These are phyloP conservation scores for Neonectria neomacrospora DNA, from an alignment of 2,329 filamentous ascomycete genomes.

Conservation along the genomic window DNA sequence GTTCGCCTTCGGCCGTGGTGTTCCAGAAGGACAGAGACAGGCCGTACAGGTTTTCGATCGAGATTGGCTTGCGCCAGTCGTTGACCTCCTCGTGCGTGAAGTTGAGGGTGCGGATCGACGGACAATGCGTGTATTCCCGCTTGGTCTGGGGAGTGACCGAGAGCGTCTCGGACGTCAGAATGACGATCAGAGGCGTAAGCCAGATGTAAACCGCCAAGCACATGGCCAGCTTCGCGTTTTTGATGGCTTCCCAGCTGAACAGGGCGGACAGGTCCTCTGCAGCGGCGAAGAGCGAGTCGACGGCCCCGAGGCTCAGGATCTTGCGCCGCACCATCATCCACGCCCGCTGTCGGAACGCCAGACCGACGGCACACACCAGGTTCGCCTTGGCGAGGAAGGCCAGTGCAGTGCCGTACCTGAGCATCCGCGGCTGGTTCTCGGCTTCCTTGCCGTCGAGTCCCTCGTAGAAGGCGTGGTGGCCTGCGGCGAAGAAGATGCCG, in stretches of 20 bases:
- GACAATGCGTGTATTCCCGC: slow-evolving; percentile 31
- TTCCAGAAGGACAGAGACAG: slow-evolving; percentile 39
- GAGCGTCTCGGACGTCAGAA: slow-evolving; percentile 42
- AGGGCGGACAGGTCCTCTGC: slow-evolving; percentile 40
- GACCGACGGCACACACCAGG: slow-evolving; percentile 40
- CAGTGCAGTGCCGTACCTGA: slow-evolving; percentile 38
- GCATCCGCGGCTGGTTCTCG: slow-evolving; percentile 36
- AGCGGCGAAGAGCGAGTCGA: slow-evolving; percentile 43
- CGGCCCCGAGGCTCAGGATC: slow-evolving; percentile 40
- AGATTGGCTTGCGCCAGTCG: slow-evolving; percentile 31
- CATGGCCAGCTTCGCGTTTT: slow-evolving; percentile 42
- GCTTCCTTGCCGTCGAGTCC: slow-evolving; percentile 33
- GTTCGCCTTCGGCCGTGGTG: slow-evolving; percentile 18
- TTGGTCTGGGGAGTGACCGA: slow-evolving; percentile 28
- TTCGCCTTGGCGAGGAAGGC: slow-evolving; percentile 43
- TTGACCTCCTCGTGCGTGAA: slow-evolving; percentile 35
- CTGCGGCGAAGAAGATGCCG: slow-evolving; percentile 40
- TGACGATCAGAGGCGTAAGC: slow-evolving; percentile 42
- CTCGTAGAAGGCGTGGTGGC: slow-evolving; percentile 41
- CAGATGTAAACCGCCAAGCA: slow-evolving; percentile 42
- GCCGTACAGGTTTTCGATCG: slow-evolving; percentile 27
- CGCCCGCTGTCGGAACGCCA: slow-evolving; percentile 42
- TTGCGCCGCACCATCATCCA: slow-evolving; percentile 45
- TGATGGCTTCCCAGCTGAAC: slow-evolving; percentile 41
- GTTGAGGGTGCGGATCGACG: slow-evolving; percentile 41